Conservation (phyloP, 148 eudicot species). For the Silene conica region DNA sequence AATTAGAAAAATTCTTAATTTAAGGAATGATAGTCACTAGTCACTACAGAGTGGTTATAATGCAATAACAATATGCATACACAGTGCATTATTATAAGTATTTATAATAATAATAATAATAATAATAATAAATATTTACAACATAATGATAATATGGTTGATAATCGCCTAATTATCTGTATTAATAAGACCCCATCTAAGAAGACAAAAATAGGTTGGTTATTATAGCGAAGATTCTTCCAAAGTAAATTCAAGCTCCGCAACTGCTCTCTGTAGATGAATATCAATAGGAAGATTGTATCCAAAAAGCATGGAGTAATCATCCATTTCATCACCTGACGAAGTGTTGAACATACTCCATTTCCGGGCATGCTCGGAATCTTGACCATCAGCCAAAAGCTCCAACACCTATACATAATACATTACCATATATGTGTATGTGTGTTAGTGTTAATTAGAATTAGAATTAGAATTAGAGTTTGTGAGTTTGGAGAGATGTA, state of each 20-base stretch:
- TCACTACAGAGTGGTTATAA: no score
- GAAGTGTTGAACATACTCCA: conserved; percentile 52
- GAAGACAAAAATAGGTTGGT: neutral
- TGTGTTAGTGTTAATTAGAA: no score
- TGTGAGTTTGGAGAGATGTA: no score
- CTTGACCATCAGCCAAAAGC: conserved; percentile 40
- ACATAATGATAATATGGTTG: neutral
- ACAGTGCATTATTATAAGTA: neutral
- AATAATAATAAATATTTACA: neutral
- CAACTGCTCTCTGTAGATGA: conserved; percentile 41
- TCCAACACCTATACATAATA: conserved; percentile 51
- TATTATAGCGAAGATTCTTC: neutral
- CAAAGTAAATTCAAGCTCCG: conserved; percentile 24
- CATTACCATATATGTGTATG: neutral
- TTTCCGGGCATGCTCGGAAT: conserved; percentile 37
- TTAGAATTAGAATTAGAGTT: no score
- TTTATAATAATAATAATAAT: neutral
- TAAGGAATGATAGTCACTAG: no score
- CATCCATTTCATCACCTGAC: conserved; percentile 56
- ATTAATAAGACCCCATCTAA: neutral
- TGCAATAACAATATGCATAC: neutral
- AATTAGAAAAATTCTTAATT: no score
- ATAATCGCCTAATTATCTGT: neutral
- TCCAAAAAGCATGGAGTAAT: conserved; percentile 79
- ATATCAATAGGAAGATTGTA: conserved; percentile 57